Conservation (phyloP, 2,329 filamentous ascomycete species). For the Cladosporium velox region DNA sequence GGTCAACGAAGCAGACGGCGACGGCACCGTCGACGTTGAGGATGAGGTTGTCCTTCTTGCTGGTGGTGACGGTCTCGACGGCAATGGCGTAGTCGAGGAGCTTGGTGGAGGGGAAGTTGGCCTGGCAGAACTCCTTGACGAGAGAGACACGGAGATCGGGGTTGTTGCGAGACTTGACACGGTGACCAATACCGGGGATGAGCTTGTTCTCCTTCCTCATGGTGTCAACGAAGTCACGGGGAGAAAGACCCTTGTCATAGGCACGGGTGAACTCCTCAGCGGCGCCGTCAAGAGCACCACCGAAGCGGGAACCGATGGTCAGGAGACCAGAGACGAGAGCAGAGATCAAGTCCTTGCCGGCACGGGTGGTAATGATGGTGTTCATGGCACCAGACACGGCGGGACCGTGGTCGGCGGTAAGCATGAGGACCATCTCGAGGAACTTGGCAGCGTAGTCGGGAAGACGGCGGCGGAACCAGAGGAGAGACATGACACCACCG, state of each 20-base stretch:
- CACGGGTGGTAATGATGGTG: constrained; percentile 99
- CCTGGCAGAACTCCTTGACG: constrained; percentile 97
- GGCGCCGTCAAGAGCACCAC: constrained; percentile 95
- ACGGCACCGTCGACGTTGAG: constrained; percentile 98
- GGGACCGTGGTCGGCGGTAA: constrained; percentile 97
- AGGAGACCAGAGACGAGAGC: constrained; percentile 94
- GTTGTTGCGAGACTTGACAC: constrained; percentile 99
- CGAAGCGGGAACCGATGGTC: constrained; percentile 97
- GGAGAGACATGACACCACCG: constrained; percentile 98
- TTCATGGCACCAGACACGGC: constrained; percentile 99
- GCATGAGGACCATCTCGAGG: constrained; percentile 99
- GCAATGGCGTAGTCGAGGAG: constrained; percentile 98
- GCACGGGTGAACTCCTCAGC: constrained; percentile 98
- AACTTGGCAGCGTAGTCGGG: constrained; percentile 97
- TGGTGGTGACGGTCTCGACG: constrained; percentile 96
- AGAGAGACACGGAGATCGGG: constrained; percentile 99
- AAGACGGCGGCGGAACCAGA: constrained; percentile 99
- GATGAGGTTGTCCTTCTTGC: constrained; percentile 99
- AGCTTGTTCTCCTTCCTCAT: constrained; percentile 99
- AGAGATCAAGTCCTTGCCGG: constrained; percentile 96
- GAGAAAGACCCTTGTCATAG: constrained; percentile 96
- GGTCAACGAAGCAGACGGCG: constrained; percentile 97
- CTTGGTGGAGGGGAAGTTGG: constrained; percentile 97
- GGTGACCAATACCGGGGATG: constrained; percentile 98
- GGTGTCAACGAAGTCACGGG: constrained; percentile 96